Evolutionary conservation across 768 basidiomycete species (phyloP), one percentile per base, ranked within the genome.

Genomic region (Suillus hirtellus): DNA sequence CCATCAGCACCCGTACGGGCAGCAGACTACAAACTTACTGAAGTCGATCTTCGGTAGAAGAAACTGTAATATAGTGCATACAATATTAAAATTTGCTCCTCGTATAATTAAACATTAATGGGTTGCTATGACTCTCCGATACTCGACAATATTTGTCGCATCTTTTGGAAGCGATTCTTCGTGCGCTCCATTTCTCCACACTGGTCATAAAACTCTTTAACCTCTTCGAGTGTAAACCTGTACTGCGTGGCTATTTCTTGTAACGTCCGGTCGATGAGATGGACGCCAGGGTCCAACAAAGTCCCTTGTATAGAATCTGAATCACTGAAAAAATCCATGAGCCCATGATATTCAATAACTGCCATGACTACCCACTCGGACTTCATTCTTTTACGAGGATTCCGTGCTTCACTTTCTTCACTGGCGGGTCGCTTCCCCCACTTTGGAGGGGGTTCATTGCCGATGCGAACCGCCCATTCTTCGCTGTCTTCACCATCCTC

Each of bases 1-100:
- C 93, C 93, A 31, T 86, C 90, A 24, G 93, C 93, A 10, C 93
- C 93, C 4, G 78, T 75, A n/a, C 82, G 92, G 66, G 87, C 82
- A 31, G 87, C 86, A 35, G 86, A 90, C 67, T 84, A 89, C 70
- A 88, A 87, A 65, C 75, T 87, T 53, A 82, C 83, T 6, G 92
- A 92, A 60, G 82, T 86, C 50, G 89, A 91, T 65, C 68, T 80
- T 46, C 69, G 71, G 65, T 75, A 73, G 63, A 58, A 56, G 21
- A 56, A 21, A 38, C 2, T 37, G n/a, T 8, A 56, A 40, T 58
- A 31, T 27, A 42, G 31, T 58, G 24, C 40, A 10, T 58, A 42
- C 17, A 27, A 58, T 19, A 42, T 58, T 42, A 58, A n/a, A 35
- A 44, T 19, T 24, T 35, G 61, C 43, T 40, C 15, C 35, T 35